phyloP scores from a whole-genome alignment of 768 basidiomycete species.

The Pleurotus platypus region DNA sequence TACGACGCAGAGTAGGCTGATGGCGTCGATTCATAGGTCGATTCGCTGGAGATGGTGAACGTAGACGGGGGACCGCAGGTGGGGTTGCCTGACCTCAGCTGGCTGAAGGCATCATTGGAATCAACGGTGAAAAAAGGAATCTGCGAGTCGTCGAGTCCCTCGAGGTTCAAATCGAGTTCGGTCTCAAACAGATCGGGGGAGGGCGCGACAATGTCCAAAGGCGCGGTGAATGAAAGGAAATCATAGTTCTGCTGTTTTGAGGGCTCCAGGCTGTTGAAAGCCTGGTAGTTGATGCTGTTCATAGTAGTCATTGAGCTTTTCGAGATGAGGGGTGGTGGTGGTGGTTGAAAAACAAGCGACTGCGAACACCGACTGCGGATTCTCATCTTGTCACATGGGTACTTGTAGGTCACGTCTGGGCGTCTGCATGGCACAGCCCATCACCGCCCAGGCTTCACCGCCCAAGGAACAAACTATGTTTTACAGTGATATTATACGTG shows the following conservation, averaged over 20 bases:
- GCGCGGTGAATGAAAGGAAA: conserved; percentile 67
- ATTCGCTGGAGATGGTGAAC: conserved; percentile 78
- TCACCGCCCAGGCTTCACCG: too few species aligned
- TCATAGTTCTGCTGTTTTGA: conserved; percentile 45
- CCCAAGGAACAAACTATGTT: too few species aligned
- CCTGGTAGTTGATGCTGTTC: conserved; percentile 26
- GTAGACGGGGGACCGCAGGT: conserved; percentile 72
- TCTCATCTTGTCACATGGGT: too few species aligned
- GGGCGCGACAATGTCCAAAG: conserved; percentile 70
- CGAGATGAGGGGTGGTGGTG: too few species aligned
- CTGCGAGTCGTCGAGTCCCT: conserved; percentile 60
- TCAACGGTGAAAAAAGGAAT: conserved; percentile 63
- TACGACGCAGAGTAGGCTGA: conserved; percentile 55
- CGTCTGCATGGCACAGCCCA: too few species aligned
- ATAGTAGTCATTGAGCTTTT: conserved; percentile 25
- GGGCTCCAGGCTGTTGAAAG: conserved; percentile 30
- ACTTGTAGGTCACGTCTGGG: too few species aligned
- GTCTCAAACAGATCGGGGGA: conserved; percentile 81
- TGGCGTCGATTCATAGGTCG: conserved; percentile 66
- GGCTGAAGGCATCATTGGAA: conserved; percentile 61
- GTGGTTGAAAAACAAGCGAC: too few species aligned
- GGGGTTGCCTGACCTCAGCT: conserved; percentile 60
- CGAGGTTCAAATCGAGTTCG: conserved; percentile 72
- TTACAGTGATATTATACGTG: too few species aligned
- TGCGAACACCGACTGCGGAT: too few species aligned